Evolutionary conservation across 495 filamentous ascomycete species (phyloP).

Genomic region (Ascodesmis nigricans): DNA sequence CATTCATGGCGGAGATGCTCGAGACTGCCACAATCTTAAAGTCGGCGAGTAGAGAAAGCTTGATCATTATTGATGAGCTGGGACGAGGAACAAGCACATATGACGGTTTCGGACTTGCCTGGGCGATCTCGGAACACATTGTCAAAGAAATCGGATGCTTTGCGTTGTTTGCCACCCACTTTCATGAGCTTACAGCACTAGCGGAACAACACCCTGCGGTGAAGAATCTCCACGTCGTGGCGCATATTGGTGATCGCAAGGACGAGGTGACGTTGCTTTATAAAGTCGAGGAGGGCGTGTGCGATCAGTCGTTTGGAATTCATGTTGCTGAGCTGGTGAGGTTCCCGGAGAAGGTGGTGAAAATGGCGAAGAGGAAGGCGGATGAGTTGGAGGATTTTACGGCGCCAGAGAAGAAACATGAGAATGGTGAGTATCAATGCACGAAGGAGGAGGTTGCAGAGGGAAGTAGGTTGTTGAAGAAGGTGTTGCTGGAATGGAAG

Average conservation of each 20-base stretch:
- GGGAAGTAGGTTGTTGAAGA: constrained; percentile 71
- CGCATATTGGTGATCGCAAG: constrained; percentile 40
- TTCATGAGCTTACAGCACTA: constrained; percentile 88
- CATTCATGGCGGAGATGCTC: constrained; percentile 99
- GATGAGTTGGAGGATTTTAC: constrained; percentile 96
- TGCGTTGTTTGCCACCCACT: constrained; percentile 91
- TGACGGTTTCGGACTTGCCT: constrained; percentile 92
- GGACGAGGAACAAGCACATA: constrained; percentile 95
- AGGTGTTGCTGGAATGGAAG: constrained; percentile 74
- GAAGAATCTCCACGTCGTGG: constrained; percentile 84
- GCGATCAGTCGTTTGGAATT: constrained; percentile 94
- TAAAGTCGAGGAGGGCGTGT: constrained; percentile 84
- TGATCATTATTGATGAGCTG: constrained; percentile 99
- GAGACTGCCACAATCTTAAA: constrained; percentile 98
- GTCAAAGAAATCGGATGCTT: constrained; percentile 84
- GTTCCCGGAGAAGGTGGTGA: constrained; percentile 94
- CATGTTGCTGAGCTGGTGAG: constrained; percentile 93
- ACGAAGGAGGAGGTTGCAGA: constrained; percentile 74
- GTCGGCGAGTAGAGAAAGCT: constrained; percentile 72
- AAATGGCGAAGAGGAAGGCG: constrained; percentile 95
- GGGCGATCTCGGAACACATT: constrained; percentile 97
- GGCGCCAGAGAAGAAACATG: constrained; percentile 47
- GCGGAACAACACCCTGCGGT: constrained; percentile 68
- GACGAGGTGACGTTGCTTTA: constrained; percentile 73
- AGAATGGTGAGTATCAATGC: constrained; percentile 27